Conservation (phyloP, 1,284 basidiomycete species). For the Neotropicomus parvogracilis region DNA sequence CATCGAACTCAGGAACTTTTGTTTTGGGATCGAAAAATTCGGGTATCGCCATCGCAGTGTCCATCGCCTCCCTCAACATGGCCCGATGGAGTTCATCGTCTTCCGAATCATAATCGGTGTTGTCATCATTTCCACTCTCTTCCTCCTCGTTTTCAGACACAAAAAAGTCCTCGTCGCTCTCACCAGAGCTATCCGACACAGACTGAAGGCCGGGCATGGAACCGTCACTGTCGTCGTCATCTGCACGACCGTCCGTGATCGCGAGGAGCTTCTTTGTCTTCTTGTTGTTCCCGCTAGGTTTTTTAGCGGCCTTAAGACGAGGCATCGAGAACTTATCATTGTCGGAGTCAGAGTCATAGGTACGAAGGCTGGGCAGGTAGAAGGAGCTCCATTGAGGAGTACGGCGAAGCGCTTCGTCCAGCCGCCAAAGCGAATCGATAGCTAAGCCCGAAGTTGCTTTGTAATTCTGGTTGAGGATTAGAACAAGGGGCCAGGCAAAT, state of each 20-base stretch:
- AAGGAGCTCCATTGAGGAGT: conserved; percentile 59
- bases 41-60: conserved; percentile 51
- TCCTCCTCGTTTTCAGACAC: conserved; percentile 38
- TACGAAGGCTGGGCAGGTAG: conserved; percentile 32
- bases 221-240: conserved; percentile 40
- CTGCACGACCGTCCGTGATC: conserved; percentile 42
- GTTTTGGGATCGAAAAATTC: conserved; percentile 51
- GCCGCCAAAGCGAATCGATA: conserved; percentile 61
- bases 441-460: conserved; percentile 45
- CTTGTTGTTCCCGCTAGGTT: conserved; percentile 26
- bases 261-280: conserved; percentile 45
- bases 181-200: conserved; percentile 54
- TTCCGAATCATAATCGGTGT: conserved; percentile 60
- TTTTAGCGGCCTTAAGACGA: conserved; percentile 23
- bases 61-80: conserved; percentile 66
- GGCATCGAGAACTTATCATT: conserved; percentile 8
- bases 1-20: conserved; percentile 40
- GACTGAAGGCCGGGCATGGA: conserved; percentile 65
- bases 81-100: conserved; percentile 63
- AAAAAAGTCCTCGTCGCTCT: conserved; percentile 31
- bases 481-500: background rate
- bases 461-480: conserved; percentile 50
- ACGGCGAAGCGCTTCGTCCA: conserved; percentile 50
- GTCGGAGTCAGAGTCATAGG: conserved; percentile 23
- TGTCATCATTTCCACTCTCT: conserved; percentile 40